phyloP scores from a whole-genome alignment of 108 stramenopile species.

The Nannochloropsis oceanica region DNA sequence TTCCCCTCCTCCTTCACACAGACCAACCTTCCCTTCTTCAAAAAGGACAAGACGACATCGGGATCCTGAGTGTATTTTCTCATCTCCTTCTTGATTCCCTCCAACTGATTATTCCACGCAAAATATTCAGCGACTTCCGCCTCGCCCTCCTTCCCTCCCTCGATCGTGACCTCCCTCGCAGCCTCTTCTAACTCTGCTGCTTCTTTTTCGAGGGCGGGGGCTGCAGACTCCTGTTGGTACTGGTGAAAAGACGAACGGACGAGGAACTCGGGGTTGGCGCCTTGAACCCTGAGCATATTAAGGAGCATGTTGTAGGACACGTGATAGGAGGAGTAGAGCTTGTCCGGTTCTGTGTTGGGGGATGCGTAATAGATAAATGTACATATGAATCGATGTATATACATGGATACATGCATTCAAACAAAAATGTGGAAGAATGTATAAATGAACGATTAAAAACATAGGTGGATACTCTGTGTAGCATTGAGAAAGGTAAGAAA shows the following conservation, averaged over 20 bases:
- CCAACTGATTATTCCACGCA: constrained; percentile 55
- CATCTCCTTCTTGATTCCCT: constrained; percentile 55
- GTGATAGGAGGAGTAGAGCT: constrained; percentile 82
- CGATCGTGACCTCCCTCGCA: constrained; percentile 41
- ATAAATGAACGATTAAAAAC: neutral
- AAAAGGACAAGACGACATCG: constrained; percentile 69
- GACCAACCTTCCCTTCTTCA: constrained; percentile 72
- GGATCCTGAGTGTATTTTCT: constrained; percentile 62
- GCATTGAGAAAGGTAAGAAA: neutral
- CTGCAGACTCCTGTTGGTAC: constrained; percentile 77
- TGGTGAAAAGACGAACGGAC: constrained; percentile 88
- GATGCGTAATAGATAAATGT: neutral
- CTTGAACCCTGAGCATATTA: constrained; percentile 96
- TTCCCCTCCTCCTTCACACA: constrained; percentile 74
- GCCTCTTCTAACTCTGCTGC: neutral
- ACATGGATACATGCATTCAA: neutral
- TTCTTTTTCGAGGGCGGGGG: constrained; percentile 22
- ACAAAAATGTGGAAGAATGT: too few relatives aligned
- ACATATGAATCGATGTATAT: neutral
- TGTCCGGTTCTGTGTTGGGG: constrained; percentile 68
- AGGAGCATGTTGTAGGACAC: constrained; percentile 98
- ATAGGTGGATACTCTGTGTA: neutral
- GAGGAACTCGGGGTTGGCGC: constrained; percentile 77
- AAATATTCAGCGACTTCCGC: constrained; percentile 54
- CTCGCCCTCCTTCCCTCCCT: constrained; percentile 47